Conservation (phyloP, 208 protist species). For the Trypanosoma grayi region DNA sequence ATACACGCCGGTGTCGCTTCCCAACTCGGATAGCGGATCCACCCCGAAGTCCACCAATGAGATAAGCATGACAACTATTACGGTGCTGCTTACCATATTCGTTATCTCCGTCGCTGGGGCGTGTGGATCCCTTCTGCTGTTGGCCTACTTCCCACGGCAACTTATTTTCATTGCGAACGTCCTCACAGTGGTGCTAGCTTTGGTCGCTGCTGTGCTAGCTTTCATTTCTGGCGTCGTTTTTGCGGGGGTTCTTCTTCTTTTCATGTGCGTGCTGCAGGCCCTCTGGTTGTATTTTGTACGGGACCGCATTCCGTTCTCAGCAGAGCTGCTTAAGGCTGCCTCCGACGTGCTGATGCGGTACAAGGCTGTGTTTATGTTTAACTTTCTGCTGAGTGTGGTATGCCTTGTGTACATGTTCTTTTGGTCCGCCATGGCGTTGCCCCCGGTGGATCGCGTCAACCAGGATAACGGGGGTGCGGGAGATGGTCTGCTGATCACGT, state of each 20-base stretch:
- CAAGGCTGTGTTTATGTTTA: constrained; percentile 54
- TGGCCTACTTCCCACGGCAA: constrained; percentile 22
- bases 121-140: constrained; percentile 17
- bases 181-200: constrained; percentile 15
- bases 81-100: constrained; percentile 9
- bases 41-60: background rate
- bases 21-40: background rate
- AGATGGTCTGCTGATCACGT: constrained; percentile 35
- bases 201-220: constrained; percentile 12
- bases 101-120: constrained; percentile 25
- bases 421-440: constrained; percentile 46
- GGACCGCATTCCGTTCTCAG: constrained; percentile 74
- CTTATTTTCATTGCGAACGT: constrained; percentile 32
- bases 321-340: constrained; percentile 51
- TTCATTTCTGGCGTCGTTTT: constrained; percentile 12
- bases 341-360: constrained; percentile 44
- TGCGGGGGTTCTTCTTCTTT: constrained; percentile 19
- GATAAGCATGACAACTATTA: background rate
- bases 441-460: constrained; percentile 36
- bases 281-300: constrained; percentile 52
- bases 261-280: constrained; percentile 21
- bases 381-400: constrained; percentile 29
- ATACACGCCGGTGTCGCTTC: background rate
- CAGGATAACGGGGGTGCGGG: constrained; percentile 21
- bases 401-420: constrained; percentile 47